Conservation (phyloP, 352 stramenopile genomes). For the Pythium brassicae region DNA sequence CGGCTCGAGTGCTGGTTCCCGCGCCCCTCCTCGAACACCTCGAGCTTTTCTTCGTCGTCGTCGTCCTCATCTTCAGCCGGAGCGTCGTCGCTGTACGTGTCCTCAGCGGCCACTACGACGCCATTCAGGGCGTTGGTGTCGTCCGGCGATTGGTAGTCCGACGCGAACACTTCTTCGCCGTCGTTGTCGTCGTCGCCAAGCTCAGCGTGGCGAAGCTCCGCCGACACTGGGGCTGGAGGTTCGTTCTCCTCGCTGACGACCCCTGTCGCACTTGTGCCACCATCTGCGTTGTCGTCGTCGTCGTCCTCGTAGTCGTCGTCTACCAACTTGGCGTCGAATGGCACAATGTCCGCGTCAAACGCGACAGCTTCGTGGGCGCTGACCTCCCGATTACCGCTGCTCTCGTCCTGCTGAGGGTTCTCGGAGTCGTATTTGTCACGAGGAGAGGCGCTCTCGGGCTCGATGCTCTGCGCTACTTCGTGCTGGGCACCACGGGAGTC, state of each 20-base stretch:
- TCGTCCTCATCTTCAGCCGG: slow-evolving; percentile 12
- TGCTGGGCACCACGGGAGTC: not conserved
- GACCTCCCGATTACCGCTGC: too few species aligned
- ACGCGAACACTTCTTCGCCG: slow-evolving; percentile 17
- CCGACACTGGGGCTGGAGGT: not conserved
- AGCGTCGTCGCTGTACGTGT: slow-evolving; percentile 5
- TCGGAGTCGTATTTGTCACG: not conserved
- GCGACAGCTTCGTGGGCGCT: not conserved
- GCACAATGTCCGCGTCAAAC: slow-evolving; percentile 8
- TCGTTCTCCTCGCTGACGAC: slow-evolving; percentile 2
- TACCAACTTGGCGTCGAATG: slow-evolving; percentile 15
- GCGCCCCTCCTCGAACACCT: slow-evolving; percentile 31
- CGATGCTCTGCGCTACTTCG: not conserved
- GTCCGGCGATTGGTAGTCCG: slow-evolving; percentile 8
- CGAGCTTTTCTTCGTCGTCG: slow-evolving; percentile 35
- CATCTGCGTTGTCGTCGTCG: not conserved
- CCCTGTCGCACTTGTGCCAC: not conserved
- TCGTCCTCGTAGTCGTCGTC: slow-evolving; percentile 18
- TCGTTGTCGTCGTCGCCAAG: slow-evolving; percentile 7
- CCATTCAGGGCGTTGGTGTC: not conserved
- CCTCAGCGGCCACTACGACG: not conserved
- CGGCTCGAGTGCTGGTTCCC: slow-evolving; percentile 16
- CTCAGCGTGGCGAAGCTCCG: slow-evolving; percentile 17
- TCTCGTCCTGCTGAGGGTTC: not conserved
- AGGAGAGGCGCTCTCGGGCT: slow-evolving; percentile 12